Base-by-base conservation (phyloP, 805 yeast species). In the Teunomyces atbi region DNA sequence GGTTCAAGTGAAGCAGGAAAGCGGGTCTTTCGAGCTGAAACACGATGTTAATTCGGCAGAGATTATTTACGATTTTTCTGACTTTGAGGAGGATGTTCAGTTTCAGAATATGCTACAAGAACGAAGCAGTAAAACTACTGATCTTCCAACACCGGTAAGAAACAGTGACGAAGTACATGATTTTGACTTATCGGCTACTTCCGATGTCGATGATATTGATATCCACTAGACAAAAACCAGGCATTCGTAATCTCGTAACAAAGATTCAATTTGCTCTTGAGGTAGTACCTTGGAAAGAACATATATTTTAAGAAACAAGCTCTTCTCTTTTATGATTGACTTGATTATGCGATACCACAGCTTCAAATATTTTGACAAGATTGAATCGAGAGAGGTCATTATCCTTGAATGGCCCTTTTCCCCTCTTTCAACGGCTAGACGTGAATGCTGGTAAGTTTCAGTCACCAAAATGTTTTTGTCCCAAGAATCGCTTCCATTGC, bases 11-110 rank as follows among this genome's bases (percentile, higher is more conserved):
- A 47, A 44, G 18, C 36, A 28, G n/a, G 43, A 45, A 28, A 42
- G 21, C 21, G 37, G 23, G 13, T 26, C 45, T 8, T 28, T 38
- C 19, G 26, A 33, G 8, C 37, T 20, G 20, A 27, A 19, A 7
- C 42, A 42, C 16, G 35, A 21, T 8, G 27, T 51, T 11, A 48
- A 51, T 4, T 48, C 53, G n/a, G 57, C 58, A 6, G 54, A 54
- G 29, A 52, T 56, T 1, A 54, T 56, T 6, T 50, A 55, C 39
- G 60, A 58, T 36, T 33, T 59, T n/a, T 54, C 61, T 10, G 62
- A 58, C 19, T 53, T 52, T 34, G 62, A 59, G 38, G 59, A 54
- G 34, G 57, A 57, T 33, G 50, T 45, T 12, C 45, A 42, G 11
- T 55, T 56, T 12, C 52, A 50, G 8, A 21, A 8, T 21, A 53